These are phyloP conservation scores for Bipolaris victoriae DNA, from an alignment of 2,329 filamentous ascomycete species.

Conservation along the genomic window DNA sequence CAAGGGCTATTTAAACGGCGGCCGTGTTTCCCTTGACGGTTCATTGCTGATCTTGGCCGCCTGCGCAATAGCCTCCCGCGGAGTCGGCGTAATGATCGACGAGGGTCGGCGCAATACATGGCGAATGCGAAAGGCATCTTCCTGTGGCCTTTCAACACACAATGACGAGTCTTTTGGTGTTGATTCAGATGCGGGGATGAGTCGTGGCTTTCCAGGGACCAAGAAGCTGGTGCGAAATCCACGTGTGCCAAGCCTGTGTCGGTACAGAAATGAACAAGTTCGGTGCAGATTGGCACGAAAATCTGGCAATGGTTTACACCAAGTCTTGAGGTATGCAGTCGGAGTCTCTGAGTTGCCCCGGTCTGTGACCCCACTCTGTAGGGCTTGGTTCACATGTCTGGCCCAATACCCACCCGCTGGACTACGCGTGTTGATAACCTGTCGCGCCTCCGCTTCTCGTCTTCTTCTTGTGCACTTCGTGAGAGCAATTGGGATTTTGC, in stretches of 20 bases:
- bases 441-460: background rate
- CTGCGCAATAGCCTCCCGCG: slow-evolving; percentile 13
- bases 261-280: slow-evolving; percentile 27
- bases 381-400: slow-evolving; percentile 13
- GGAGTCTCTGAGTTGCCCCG: slow-evolving; percentile 17
- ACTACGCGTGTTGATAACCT: slow-evolving; percentile 8
- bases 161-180: slow-evolving; percentile 14
- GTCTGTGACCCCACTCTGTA: slow-evolving; percentile 15
- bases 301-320: slow-evolving; percentile 15
- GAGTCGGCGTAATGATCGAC: slow-evolving; percentile 21
- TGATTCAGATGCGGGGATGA: slow-evolving; percentile 10
- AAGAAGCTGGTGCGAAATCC: slow-evolving; percentile 18
- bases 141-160: slow-evolving; percentile 8
- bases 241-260: slow-evolving; percentile 27
- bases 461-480: background rate
- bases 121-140: slow-evolving; percentile 22
- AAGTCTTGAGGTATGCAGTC: slow-evolving; percentile 8
- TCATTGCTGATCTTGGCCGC: slow-evolving; percentile 5
- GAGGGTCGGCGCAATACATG: slow-evolving; percentile 28
- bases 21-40: slow-evolving; percentile 15
- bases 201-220: slow-evolving; percentile 21
- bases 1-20: slow-evolving; percentile 12
- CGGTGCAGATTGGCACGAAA: slow-evolving; percentile 33
- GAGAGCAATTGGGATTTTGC: background rate
- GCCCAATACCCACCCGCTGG: slow-evolving; percentile 8